phyloP scores from a whole-genome alignment of 345 rosid species.

The Salix dunnii region DNA sequence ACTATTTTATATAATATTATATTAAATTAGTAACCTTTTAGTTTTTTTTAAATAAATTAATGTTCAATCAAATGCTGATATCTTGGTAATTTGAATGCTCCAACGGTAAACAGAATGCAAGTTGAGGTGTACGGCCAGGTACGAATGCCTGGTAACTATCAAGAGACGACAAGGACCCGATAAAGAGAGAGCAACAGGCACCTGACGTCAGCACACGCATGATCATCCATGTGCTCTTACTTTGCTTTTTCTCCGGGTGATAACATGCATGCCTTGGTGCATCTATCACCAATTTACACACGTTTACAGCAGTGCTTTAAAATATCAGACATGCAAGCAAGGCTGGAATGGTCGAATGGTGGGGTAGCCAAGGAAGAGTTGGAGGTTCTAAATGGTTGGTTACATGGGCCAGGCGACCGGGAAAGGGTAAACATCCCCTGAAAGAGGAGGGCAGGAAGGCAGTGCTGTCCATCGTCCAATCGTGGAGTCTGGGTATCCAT shows the following conservation, averaged over 20 bases:
- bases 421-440: constrained; percentile 9
- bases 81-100: not conserved
- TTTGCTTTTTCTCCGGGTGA: not conserved
- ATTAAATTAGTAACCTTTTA: too few relatives aligned
- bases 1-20: too few relatives aligned
- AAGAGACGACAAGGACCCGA: constrained; percentile 9
- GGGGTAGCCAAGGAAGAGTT: too few relatives aligned
- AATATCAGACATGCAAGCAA: not conserved
- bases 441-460: constrained; percentile 21
- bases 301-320: not conserved
- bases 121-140: constrained; percentile 24
- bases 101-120: constrained; percentile 16
- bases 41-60: too few relatives aligned
- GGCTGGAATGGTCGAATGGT: not conserved
- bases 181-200: constrained; percentile 16
- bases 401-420: not conserved
- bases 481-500: constrained; percentile 29
- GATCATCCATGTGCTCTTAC: constrained; percentile 34
- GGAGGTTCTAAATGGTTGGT: not conserved
- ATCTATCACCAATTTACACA: not conserved
- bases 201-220: constrained; percentile 20
- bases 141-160: constrained; percentile 27
- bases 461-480: constrained; percentile 5
- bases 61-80: not conserved
- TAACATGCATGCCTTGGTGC: not conserved